Evolutionary conservation across 306 rosid genomes (phyloP), one percentile per base, ranked within the genome.

Genomic region (Canavalia gladiata): DNA sequence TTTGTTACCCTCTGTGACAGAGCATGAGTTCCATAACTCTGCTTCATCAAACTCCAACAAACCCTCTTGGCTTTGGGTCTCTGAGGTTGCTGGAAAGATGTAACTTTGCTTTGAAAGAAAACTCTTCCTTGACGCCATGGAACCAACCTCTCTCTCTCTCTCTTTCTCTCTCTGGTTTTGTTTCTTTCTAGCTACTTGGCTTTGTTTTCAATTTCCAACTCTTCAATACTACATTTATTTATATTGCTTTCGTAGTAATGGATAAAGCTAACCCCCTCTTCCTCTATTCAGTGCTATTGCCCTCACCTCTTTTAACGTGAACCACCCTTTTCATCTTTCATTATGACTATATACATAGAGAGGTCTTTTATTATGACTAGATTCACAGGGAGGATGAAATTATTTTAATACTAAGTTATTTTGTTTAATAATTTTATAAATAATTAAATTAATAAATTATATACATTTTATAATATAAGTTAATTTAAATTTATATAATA

Each of bases 101-200:
- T 75, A 79, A 37, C 45, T 82, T 54, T 88, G 84, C 12, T 88
- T 88, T 37, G 89, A 42, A 18, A 77, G 78, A 86, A 83, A 88
- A 45, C 43, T 63, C 68, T 87, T 92, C 87, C 88, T 78, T 28
- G 98, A 89, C 46, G 95, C 94, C 98, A 94, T 92, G 81, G 88
- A 84, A 6, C 9, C 9, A 1, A 25, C n/a, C n/a, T 18, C 0
- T 33, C 25, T 72, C 54, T 60, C 41, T 78, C 57, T 78, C 51
- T 68, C 33, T 67, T 59, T 47, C 33, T 70, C 56, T 72, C 11
- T 62, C 1, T 28, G 11, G 28, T 25, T 70, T 70, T 46, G 52
- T 43, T 65, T 35, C 13, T 67, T 82, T 29, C 34, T 65, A 29
- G 68, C 51, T 18, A n/a, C 1, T 43, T 45, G 37, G 34, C 25